These are phyloP conservation scores for Arachis monticola DNA, from an alignment of 331 rosid species.

Conservation along the genomic window DNA sequence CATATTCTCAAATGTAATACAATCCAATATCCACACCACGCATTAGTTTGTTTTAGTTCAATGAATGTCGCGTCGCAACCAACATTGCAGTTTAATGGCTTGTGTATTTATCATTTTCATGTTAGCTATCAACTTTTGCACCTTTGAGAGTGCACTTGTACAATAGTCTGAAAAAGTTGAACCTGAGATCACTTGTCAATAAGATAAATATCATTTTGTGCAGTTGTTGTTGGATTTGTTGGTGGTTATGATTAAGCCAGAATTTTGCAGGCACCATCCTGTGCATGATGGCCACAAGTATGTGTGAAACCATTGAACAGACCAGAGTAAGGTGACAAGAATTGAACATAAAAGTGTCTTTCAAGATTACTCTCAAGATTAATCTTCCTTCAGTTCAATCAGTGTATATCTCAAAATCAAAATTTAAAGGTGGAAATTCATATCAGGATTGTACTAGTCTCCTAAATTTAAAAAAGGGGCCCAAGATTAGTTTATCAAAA, in stretches of 20 bases:
- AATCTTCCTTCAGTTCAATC: background rate
- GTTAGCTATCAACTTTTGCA: background rate
- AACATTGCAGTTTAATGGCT: slow-evolving; percentile 35
- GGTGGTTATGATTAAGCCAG: slow-evolving; percentile 42
- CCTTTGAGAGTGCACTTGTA: slow-evolving; percentile 16
- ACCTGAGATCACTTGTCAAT: background rate
- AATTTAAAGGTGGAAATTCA: background rate
- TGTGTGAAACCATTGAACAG: slow-evolving; percentile 52
- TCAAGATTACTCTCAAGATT: slow-evolving; percentile 22
- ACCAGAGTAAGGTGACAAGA: slow-evolving; percentile 48
- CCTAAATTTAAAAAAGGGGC: background rate
- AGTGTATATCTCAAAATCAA: background rate
- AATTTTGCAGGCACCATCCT: slow-evolving; percentile 54
- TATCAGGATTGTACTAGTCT: background rate
- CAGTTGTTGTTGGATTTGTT: slow-evolving; percentile 21
- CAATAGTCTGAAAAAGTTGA: slow-evolving; percentile 14
- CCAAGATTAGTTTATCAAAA: background rate
- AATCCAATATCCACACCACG: slow-evolving; percentile 6
- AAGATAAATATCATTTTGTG: slow-evolving; percentile 1
- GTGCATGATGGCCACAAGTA: slow-evolving; percentile 38
- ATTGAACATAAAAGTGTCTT: slow-evolving; percentile 37
- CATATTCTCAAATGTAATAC: slow-evolving; percentile 37
- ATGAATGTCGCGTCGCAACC: slow-evolving; percentile 31
- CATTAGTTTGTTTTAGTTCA: slow-evolving; percentile 15
- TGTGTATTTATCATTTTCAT: slow-evolving; percentile 30